Evolutionary conservation across 768 basidiomycete species (phyloP).

Genomic region (Solioccasus polychromus): DNA sequence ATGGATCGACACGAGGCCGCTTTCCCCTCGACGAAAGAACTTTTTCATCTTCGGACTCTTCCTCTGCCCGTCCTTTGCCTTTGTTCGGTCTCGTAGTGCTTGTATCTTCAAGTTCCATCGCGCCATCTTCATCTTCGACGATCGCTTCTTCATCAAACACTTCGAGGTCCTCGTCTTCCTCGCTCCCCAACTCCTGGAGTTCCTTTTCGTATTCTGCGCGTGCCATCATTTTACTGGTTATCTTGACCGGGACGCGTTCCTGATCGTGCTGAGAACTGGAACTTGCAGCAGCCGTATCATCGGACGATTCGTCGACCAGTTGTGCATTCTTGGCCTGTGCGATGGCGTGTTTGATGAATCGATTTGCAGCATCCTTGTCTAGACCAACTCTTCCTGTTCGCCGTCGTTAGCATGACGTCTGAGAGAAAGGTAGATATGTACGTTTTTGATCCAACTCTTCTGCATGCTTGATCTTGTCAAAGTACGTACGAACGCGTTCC

Average conservation of each 20-base stretch:
- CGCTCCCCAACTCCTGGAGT: constrained; percentile 41
- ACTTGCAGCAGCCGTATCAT: constrained; percentile 1
- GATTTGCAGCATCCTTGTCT: constrained; percentile 75
- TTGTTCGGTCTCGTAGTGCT: constrained; percentile 21
- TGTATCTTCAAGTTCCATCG: constrained; percentile 9
- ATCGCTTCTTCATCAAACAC: constrained; percentile 32
- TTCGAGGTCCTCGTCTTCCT: constrained; percentile 41
- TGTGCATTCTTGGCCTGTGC: constrained; percentile 47
- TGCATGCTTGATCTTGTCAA: constrained; percentile 75
- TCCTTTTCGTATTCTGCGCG: constrained; percentile 61
- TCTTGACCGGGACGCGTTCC: constrained; percentile 45
- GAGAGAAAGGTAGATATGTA: neutral
- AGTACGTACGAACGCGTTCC: constrained; percentile 78
- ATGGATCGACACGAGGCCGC: constrained; percentile 59
- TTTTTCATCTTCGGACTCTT: constrained; percentile 9
- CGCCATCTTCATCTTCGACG: constrained; percentile 5
- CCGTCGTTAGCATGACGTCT: neutral
- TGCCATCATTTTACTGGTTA: constrained; percentile 74
- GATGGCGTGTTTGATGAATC: constrained; percentile 85
- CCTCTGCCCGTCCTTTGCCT: constrained; percentile 36
- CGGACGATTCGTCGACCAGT: constrained; percentile 34
- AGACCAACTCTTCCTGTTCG: constrained; percentile 42
- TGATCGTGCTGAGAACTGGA: constrained; percentile 12
- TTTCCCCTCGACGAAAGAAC: constrained; percentile 39
- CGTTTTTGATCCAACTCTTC: constrained; percentile 61